Evolutionary conservation across 441 rosid genomes (phyloP), one percentile per base, ranked within the genome.

Genomic region (Francoa sonchifolia): DNA sequence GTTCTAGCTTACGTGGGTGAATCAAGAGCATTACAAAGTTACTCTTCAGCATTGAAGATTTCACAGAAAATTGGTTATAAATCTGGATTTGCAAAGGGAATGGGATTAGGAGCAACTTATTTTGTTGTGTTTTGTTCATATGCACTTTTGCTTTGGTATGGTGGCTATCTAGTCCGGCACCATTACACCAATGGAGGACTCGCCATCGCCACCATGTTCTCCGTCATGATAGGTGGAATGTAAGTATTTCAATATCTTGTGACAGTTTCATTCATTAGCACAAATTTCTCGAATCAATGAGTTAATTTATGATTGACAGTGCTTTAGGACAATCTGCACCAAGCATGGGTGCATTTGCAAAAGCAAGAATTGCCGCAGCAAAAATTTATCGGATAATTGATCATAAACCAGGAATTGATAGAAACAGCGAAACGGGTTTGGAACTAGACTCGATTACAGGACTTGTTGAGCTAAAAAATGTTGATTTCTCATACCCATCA

Each of bases 191-290:
- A 92, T 58, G 99, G 99, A 52, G 99, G 96, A 34, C 94, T 92
- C 19, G 99, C 99, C 3, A 83, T 92, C 16, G 66, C 99, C 27
- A 92, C 99, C 39, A 92, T 92, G 99, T 92, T 92, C 48, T 86
- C 94, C 2, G 99, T 92, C 44, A 92, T 92, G 99, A 69, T 92
- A 6, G 99, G 99, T 59, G 99, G 99, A 56, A 40, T 92, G 99
- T 92, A 65, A 79, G 96, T 67, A 19, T 55, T 40, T 38, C 42
- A 5, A 19, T 37, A 33, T n/a, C n/a, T n/a, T n/a, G n/a, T n/a
- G n/a, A n/a, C n/a, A n/a, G n/a, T n/a, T n/a, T n/a, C 21, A 10
- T 27, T 29, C 23, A 3, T 19, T 52, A 19, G 22, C n/a, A 2
- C 22, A 19, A 17, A 8, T 39, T 48, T 55, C 13, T 33, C 13